Base-by-base conservation (phyloP, 2,329 filamentous ascomycete species). In the Albifimbria verrucaria region DNA sequence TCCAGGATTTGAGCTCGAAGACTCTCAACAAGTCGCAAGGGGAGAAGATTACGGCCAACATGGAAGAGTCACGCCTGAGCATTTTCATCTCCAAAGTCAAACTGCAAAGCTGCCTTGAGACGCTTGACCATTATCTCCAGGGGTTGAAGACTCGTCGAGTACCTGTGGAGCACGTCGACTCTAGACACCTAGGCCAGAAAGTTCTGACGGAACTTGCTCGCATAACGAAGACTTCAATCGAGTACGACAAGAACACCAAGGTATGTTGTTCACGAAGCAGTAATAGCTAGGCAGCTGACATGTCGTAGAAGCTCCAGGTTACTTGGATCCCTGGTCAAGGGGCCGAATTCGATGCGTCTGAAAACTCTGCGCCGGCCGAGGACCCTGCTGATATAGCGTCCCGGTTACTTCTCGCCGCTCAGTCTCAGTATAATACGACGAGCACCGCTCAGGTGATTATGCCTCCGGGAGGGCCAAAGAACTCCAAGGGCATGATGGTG, bases 331-430 rank as follows among this genome's bases (percentile, higher is more conserved):
- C 71, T 10, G 52, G 69, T 6, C 5, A 9, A 26, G 2, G 18
- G 18, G 32, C 32, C 32, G 32, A 39, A 7, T 12, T n/a, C 32
- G 18, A 4, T n/a, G 32, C 32, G 11, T n/a, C 32, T 41, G 26
- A 22, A 7, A 43, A 42, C 7, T 44, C 15, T 18, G 46, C 41
- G n/a, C 48, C 41, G 15, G 62, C 70, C 6, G 76, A 81, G 59
- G 67, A 73, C 50, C 60, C 67, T 2, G 67, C 67, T 28, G 77
- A 82, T 42, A 64, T 75, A 15, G 77, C 79, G 17, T 62, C 72
- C 46, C 75, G 80, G 25, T 68, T 81, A 4, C 61, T 82, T 3
- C 62, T 72, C 28, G 69, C 68, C 12, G 57, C 46, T n/a, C 51
- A 41, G 2, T 6, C 36, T 3, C 43, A 52, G 20, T 21, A 52